Base-by-base conservation (phyloP, 495 filamentous ascomycete species). In the Penicillium ochrochloron region DNA sequence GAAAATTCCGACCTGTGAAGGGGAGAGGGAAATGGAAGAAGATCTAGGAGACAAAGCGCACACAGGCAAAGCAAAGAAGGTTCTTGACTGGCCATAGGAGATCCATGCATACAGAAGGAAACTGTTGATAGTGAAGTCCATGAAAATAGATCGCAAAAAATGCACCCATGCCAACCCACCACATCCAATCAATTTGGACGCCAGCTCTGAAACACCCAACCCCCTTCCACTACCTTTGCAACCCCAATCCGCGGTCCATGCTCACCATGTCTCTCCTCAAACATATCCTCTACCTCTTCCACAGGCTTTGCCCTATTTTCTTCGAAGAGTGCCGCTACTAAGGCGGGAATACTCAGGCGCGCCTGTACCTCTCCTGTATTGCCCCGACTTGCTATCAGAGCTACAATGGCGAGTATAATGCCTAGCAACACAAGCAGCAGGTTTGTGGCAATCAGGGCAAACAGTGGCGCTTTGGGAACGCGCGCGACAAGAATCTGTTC, bases 391-490 rank as follows among this genome's bases (percentile, higher is more conserved):
- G 42, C 5, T 46, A 46, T 46, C 42, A 46, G 42, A 46, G 42
- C 42, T 46, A 46, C 42, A 21, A 46, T 19, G 42, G 42, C 42
- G n/a, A 46, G 42, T 46, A 46, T 46, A 46, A 46, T 46, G n/a
- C 42, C 42, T 10, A 46, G 42, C 42, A 46, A 46, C n/a, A 46
- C 42, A 46, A 46, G 42, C 42, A 46, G 42, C 42, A 46, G 42
- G 21, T 46, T 46, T 3, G 42, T 10, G n/a, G 42, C 42, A 46
- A 46, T 10, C 42, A 46, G n/a, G n/a, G 42, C 42, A 21, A 46
- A 46, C 42, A 46, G 42, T 19, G 42, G 42, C 42, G 42, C 42
- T 46, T 46, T 46, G 11, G 42, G 42, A 46, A 46, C 42, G 42
- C 42, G 42, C 17, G 42, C 42, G 21, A 46, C 42, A 46, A 46